Evolutionary conservation across 306 rosid species (phyloP).

Genomic region (Neltuma alba): DNA sequence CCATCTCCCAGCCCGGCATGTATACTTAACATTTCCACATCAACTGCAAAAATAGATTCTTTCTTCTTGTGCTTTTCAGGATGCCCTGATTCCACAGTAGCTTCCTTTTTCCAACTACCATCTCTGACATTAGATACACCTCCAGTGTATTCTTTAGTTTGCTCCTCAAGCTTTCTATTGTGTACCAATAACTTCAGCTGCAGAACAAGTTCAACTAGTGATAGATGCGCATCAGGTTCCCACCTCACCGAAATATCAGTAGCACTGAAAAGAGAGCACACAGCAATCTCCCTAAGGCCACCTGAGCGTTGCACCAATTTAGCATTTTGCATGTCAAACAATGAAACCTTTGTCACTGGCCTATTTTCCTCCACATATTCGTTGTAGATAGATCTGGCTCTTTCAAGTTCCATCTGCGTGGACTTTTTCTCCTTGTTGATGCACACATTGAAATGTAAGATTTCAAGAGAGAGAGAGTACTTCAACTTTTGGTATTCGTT

Average conservation of each 20-base stretch:
- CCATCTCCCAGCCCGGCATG: slow-evolving; percentile 95
- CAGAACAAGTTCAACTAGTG: slow-evolving; percentile 76
- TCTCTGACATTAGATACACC: slow-evolving; percentile 47
- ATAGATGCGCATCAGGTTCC: slow-evolving; percentile 95
- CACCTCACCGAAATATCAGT: slow-evolving; percentile 87
- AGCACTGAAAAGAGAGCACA: slow-evolving; percentile 99
- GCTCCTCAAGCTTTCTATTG: slow-evolving; percentile 69
- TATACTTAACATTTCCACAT: slow-evolving; percentile 84
- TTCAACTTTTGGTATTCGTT: slow-evolving; percentile 65
- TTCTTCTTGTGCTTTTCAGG: slow-evolving; percentile 76
- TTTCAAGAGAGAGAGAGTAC: slow-evolving; percentile 81
- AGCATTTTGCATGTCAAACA: slow-evolving; percentile 96
- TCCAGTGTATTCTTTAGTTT: slow-evolving; percentile 45
- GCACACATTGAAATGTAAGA: slow-evolving; percentile 79
- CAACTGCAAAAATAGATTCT: slow-evolving; percentile 92
- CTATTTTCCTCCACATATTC: slow-evolving; percentile 76
- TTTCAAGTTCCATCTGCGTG: slow-evolving; percentile 89
- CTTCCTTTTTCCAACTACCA: slow-evolving; percentile 61
- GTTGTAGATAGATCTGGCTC: slow-evolving; percentile 86
- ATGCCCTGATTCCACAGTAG: slow-evolving; percentile 51
- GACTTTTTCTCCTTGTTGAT: slow-evolving; percentile 87
- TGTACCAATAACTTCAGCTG: slow-evolving; percentile 77
- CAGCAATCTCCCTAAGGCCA: slow-evolving; percentile 84
- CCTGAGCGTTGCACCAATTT: slow-evolving; percentile 91
- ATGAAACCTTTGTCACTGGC: slow-evolving; percentile 64